Base-by-base conservation (phyloP, 805 yeast species). In the Metschnikowia proteae region DNA sequence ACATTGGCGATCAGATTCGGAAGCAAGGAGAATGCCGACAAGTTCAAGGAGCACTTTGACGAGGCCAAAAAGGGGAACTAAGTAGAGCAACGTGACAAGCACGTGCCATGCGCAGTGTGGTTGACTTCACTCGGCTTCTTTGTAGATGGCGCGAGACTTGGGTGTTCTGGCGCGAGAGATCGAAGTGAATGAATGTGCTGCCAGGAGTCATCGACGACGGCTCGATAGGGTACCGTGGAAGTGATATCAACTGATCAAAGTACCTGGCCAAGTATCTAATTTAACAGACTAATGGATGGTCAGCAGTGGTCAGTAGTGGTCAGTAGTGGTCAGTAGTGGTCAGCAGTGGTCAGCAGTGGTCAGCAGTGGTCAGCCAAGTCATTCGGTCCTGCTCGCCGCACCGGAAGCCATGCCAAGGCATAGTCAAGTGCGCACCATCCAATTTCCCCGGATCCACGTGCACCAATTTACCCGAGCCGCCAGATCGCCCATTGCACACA, bases 1-100 rank as follows among this genome's bases (percentile, higher is more conserved):
- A 92, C 97, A 47, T 82, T 94, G 70, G 99, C 99, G 53, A 91
- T 94, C 60, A 86, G 99, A 72, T 94, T 94, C 64, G 94, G 92
- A 58, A 81, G 77, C 73, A 86, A 87, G 73, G 95, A 87, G 72
- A 86, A 90, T 64, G 99, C 99, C 61, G 96, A 92, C 62, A 82
- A 86, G 65, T 94, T 94, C 80, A 94, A 94, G 76, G 92, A 86
- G 68, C 84, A 84, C 70, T 94, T 94, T 63, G 95, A 84, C 70
- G 78, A 80, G 63, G 96, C 97, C 55, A 90, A 88, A 75, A 53
- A 53, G 52, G 56, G 52, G 32, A 44, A 43, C 37, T 48, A 51
- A 28, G 29, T 43, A 43, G 46, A 43, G 35, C 29, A 32, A 31
- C 31, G 25, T 32, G 34, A 30, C 30, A 5, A 28, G 28, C 22